Conservation (phyloP, 1,139 yeast species). For the Sugiyamaella japonica region DNA sequence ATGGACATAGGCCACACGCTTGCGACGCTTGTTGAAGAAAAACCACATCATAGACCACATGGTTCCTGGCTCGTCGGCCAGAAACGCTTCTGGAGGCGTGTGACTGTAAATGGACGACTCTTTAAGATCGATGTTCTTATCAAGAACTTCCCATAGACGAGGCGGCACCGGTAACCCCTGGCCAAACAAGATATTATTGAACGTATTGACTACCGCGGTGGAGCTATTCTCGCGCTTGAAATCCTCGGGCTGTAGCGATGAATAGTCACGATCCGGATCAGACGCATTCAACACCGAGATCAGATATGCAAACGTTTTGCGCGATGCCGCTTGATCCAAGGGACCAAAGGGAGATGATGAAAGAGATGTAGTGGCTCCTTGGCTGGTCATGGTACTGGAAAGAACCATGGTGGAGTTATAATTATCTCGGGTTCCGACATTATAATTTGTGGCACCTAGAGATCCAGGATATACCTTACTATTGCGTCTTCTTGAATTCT, state of each 20-base stretch:
- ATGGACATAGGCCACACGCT: slow-evolving; percentile 85
- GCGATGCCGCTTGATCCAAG: slow-evolving; percentile 73
- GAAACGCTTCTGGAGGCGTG: slow-evolving; percentile 75
- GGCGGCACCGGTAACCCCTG: slow-evolving; percentile 60
- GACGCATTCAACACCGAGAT: slow-evolving; percentile 89
- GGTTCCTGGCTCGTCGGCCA: slow-evolving; percentile 73
- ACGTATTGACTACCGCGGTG: slow-evolving; percentile 62
- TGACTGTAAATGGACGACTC: slow-evolving; percentile 77
- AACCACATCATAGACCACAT: slow-evolving; percentile 95
- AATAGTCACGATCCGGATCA: slow-evolving; percentile 94
- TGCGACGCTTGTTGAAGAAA: slow-evolving; percentile 84
- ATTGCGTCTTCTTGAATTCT: slow-evolving; percentile 6
- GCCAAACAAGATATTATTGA: slow-evolving; percentile 77
- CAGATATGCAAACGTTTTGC: slow-evolving; percentile 86
- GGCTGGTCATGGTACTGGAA: background rate
- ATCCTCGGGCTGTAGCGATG: slow-evolving; percentile 81
- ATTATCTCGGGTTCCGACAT: background rate
- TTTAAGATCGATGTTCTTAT: slow-evolving; percentile 77
- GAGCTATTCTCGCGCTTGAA: slow-evolving; percentile 58
- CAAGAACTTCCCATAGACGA: slow-evolving; percentile 89
- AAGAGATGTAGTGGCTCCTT: slow-evolving; percentile 19
- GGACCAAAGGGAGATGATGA: slow-evolving; percentile 88
- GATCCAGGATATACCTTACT: slow-evolving; percentile 9
- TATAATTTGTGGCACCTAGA: slow-evolving; percentile 7
- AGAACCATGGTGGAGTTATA: background rate